These are phyloP conservation scores for Arthroderma sp. DNA, from an alignment of 2,329 filamentous ascomycete genomes.

Conservation along the genomic window DNA sequence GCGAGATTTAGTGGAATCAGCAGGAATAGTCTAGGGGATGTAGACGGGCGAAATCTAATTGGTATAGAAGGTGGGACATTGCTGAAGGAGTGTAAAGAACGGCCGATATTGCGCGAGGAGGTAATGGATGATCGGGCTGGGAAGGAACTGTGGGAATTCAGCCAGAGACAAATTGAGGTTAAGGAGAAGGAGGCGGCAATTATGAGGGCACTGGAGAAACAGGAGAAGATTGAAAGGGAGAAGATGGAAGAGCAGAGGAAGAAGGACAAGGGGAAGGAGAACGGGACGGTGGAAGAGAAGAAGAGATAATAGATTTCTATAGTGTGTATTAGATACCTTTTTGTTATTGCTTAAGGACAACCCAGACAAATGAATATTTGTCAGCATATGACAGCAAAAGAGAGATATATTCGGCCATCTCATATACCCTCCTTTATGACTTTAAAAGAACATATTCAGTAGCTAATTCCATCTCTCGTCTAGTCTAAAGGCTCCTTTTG, in stretches of 20 bases:
- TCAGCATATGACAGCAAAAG: too few species aligned
- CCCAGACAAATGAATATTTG: too few species aligned
- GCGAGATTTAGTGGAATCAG: constrained; percentile 44
- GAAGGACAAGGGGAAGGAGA: too few species aligned
- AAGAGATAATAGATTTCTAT: too few species aligned
- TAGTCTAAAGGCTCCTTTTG: too few species aligned
- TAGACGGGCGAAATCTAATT: background rate
- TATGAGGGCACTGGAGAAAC: constrained; percentile 46
- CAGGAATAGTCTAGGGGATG: background rate
- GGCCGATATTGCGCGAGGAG: constrained; percentile 58
- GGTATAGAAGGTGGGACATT: constrained; percentile 47
- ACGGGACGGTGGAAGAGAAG: too few species aligned
- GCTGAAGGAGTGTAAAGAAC: constrained; percentile 77
- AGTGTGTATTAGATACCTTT: too few species aligned
- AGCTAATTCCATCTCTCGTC: too few species aligned
- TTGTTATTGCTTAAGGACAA: too few species aligned
- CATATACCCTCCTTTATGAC: too few species aligned
- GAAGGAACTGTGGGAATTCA: constrained; percentile 80
- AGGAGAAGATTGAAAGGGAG: constrained; percentile 23
- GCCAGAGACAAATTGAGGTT: constrained; percentile 68
- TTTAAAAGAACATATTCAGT: too few species aligned
- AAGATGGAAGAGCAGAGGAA: constrained; percentile 2
- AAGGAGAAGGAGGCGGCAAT: constrained; percentile 68
- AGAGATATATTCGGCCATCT: too few species aligned
- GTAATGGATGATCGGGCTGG: constrained; percentile 65